Evolutionary conservation across 768 basidiomycete species (phyloP), one percentile per base, ranked within the genome.

Genomic region (Mycena crocata): DNA sequence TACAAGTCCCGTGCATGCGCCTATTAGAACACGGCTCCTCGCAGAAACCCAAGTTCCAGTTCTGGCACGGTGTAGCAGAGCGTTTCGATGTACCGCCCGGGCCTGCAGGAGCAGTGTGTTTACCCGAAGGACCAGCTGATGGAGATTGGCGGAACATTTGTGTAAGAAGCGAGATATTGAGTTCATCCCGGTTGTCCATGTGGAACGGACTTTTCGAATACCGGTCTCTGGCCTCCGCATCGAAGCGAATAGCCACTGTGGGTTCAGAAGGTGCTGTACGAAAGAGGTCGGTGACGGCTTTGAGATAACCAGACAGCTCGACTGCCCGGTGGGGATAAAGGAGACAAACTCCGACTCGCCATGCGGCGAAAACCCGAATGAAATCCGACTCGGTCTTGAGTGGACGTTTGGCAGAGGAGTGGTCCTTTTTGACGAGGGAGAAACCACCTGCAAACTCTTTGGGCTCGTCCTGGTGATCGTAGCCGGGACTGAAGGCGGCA

Each of bases 381-480:
- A 63, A 71, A 4, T 71, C 67, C 10, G 70, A 40, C 32, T 71
- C 64, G 30, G 46, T 37, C 26, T 44, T 48, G 42, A 71, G 17
- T 31, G 56, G 15, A 0, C 35, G 57, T n/a, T 42, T 60, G 0
- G 64, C 51, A 10, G 35, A 44, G 12, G 61, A 5, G 15, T 56
- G 61, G 10, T 68, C 68, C 62, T 66, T 71, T 42, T 39, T 57
- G 21, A 69, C 49, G 23, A 63, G 67, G 28, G 67, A 39, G 45
- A 58, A 71, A 13, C 50, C 64, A 8, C 35, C 64, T 2, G 24
- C 30, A 42, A 73, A 68, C 12, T 73, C 71, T 49, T 68, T 73
- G 13, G 59, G 57, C 6, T 70, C 66, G 49, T 73, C 72, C 50
- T 51, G 44, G n/a, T 70, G 71, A 32, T 72, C 58, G 40, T 72